These are phyloP conservation scores for Ailanthus altissimus DNA, from an alignment of 345 rosid genomes.

Conservation along the genomic window DNA sequence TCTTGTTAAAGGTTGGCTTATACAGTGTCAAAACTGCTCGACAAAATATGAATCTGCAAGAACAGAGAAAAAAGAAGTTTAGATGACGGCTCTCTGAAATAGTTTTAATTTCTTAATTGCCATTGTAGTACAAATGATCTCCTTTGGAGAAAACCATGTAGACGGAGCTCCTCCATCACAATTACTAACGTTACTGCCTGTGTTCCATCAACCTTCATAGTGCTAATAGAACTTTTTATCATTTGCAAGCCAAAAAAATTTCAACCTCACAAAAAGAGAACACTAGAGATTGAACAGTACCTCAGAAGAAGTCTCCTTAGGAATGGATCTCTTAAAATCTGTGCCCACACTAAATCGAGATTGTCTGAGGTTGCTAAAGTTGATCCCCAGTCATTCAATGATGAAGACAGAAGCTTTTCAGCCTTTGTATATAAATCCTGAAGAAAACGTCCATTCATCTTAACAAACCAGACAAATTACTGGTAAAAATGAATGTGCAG, in stretches of 20 bases:
- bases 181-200: neutral
- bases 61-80: neutral
- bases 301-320: slow-evolving; percentile 82
- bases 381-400: slow-evolving; percentile 77
- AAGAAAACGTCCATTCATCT: slow-evolving; percentile 21
- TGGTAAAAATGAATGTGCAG: slow-evolving; percentile 14
- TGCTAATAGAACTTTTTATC: neutral
- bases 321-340: slow-evolving; percentile 83
- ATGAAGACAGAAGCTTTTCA: slow-evolving; percentile 70
- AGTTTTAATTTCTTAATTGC: neutral
- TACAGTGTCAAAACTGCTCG: slow-evolving; percentile 65
- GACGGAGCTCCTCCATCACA: neutral
- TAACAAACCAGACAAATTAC: slow-evolving; percentile 9
- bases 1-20: slow-evolving; percentile 48
- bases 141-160: neutral
- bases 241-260: neutral
- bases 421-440: slow-evolving; percentile 67
- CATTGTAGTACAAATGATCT: neutral
- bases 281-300: slow-evolving; percentile 36
- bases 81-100: neutral
- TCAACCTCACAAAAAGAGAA: neutral
- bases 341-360: slow-evolving; percentile 91
- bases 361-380: slow-evolving; percentile 64
- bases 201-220: slow-evolving; percentile 5
- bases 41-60: slow-evolving; percentile 76